Conservation (phyloP, 257 asterid species). For the Leptodermis oblonga region DNA sequence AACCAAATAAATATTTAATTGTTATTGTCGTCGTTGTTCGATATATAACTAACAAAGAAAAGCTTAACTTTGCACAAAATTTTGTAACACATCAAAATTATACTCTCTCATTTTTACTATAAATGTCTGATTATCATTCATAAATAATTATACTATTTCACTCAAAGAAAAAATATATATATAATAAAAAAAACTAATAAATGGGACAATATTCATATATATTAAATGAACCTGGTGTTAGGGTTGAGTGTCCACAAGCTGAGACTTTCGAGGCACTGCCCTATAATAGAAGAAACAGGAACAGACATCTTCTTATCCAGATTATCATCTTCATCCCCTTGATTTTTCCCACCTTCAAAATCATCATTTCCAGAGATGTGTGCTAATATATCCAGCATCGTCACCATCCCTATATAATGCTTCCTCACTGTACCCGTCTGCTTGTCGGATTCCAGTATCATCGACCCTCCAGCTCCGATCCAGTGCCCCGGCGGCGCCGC, state of each 20-base stretch:
- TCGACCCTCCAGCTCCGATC: conserved; percentile 98
- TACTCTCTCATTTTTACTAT: no score
- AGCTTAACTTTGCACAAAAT: no score
- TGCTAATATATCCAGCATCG: conserved; percentile 77
- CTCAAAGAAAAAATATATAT: background rate
- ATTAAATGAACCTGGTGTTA: conserved; percentile 42
- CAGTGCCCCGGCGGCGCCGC: conserved; percentile 99
- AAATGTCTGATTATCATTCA: no score
- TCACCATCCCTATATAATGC: conserved; percentile 89
- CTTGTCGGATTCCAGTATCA: conserved; percentile 87
- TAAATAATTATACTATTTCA: no score
- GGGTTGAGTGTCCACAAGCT: conserved; percentile 84
- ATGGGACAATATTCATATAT: background rate
- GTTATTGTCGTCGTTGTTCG: no score
- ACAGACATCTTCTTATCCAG: conserved; percentile 56
- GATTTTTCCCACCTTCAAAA: conserved; percentile 19
- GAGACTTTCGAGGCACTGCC: conserved; percentile 86
- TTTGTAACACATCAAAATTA: no score
- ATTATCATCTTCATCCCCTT: conserved; percentile 24
- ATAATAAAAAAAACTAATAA: background rate
- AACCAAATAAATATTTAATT: no score
- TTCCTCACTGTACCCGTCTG: conserved; percentile 84
- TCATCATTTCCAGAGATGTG: conserved; percentile 55
- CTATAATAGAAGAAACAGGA: conserved; percentile 79
- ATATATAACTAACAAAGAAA: no score